A percentile compares a stretch with the other conserved stretches of the same genome.
phyloP scores from a whole-genome alignment of 371 early-diverging fungal genomes.

The Amoeboaphelidium protococcarum region DNA sequence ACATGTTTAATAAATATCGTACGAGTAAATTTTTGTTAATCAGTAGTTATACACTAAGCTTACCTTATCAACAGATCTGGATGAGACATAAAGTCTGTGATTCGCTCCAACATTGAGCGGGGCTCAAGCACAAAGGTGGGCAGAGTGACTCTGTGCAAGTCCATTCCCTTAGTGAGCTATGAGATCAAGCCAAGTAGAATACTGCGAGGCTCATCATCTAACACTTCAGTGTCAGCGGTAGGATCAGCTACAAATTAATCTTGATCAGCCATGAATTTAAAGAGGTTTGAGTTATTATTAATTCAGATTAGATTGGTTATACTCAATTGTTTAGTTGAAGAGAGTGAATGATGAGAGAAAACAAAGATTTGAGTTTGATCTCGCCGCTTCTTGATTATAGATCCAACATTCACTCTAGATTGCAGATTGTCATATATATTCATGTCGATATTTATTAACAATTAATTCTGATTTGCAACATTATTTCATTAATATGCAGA shows the following conservation, averaged over 20 bases:
- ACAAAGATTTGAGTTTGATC: too few species aligned
- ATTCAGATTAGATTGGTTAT: too few species aligned
- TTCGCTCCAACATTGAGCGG: slow-evolving; percentile 71
- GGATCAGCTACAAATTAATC: neutral
- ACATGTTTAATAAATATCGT: slow-evolving; percentile 4
- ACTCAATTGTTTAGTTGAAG: too few species aligned
- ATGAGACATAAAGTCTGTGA: slow-evolving; percentile 86
- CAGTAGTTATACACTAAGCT: slow-evolving; percentile 3
- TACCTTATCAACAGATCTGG: slow-evolving; percentile 63
- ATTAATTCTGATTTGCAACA: too few species aligned
- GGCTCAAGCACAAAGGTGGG: slow-evolving; percentile 92
- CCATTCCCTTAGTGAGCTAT: slow-evolving; percentile 66
- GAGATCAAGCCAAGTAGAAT: slow-evolving; percentile 55
- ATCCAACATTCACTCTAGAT: too few species aligned
- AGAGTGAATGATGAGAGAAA: too few species aligned
- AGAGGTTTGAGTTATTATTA: too few species aligned
- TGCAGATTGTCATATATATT: too few species aligned
- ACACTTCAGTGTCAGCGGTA: slow-evolving; percentile 36
- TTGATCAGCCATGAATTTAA: neutral
- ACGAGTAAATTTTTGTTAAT: neutral
- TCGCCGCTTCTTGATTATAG: too few species aligned
- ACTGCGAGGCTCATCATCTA: slow-evolving; percentile 59
- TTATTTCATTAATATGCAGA: too few species aligned
- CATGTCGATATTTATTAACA: too few species aligned
- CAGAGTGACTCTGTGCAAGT: slow-evolving; percentile 60